These are phyloP conservation scores for Vitis hybrid DNA, from an alignment of 177 flowering plant species.

Conservation along the genomic window DNA sequence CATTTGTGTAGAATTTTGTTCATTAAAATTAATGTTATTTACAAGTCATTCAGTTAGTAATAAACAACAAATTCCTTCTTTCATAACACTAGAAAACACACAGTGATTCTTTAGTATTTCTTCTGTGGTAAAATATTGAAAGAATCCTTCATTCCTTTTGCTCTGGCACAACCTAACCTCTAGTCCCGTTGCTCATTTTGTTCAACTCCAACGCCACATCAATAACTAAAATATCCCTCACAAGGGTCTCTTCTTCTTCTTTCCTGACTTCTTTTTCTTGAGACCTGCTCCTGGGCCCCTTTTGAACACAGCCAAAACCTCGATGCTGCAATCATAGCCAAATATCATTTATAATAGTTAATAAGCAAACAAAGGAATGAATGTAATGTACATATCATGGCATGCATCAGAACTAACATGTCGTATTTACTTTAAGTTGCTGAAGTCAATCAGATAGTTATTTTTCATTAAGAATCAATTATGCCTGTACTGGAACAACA, in stretches of 20 bases:
- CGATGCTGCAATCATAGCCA: constrained; percentile 70
- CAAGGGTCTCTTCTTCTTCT: constrained; percentile 44
- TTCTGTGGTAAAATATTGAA: too few species aligned
- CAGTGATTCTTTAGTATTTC: not conserved
- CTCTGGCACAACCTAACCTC: too few species aligned
- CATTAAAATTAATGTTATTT: constrained; percentile 3
- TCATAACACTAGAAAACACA: not conserved
- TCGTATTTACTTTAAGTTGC: not conserved
- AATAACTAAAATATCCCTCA: not conserved
- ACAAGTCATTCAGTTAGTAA: not conserved
- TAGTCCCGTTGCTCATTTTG: too few species aligned
- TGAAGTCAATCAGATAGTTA: not conserved
- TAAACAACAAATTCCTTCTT: not conserved
- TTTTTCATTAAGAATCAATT: not conserved
- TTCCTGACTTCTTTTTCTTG: constrained; percentile 62
- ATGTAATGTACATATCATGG: constrained; percentile 1
- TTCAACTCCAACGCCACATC: too few species aligned
- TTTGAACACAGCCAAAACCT: constrained; percentile 85
- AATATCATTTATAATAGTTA: not conserved
- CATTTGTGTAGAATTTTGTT: constrained; percentile 5
- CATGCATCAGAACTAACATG: not conserved
- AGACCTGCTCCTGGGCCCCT: constrained; percentile 37
- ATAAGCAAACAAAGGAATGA: not conserved
- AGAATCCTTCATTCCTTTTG: too few species aligned
- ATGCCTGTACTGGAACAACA: too few species aligned